phyloP scores from a whole-genome alignment of 2,329 filamentous ascomycete genomes.

The Pyrenochaeta sp. region DNA sequence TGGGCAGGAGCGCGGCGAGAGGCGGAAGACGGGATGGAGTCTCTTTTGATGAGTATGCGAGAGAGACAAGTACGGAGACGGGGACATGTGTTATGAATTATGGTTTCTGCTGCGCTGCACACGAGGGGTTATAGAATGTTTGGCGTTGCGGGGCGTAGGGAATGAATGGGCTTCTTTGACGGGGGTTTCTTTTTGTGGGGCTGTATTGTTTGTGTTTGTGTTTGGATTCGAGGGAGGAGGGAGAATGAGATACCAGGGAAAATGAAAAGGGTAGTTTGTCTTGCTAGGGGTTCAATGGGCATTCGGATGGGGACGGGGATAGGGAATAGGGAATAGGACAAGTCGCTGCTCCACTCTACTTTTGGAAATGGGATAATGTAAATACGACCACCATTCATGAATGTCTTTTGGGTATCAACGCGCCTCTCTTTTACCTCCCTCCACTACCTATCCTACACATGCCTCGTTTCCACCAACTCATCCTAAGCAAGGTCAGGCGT shows the following conservation, averaged over 20 bases:
- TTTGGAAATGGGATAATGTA: neutral
- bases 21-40: conserved; percentile 41
- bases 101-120: too few relatives aligned
- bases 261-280: conserved; percentile 13
- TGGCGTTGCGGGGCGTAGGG: conserved; percentile 26
- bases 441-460: too few relatives aligned
- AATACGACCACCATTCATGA: conserved; percentile 3
- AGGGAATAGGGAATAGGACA: conserved; percentile 9
- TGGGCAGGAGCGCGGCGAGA: conserved; percentile 27
- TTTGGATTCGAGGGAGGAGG: too few relatives aligned
- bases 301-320: too few relatives aligned
- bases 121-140: conserved; percentile 26
- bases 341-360: conserved; percentile 3
- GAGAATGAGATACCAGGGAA: conserved; percentile 18
- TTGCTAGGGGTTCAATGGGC: too few relatives aligned
- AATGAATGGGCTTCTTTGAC: too few relatives aligned
- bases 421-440: too few relatives aligned
- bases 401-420: too few relatives aligned
- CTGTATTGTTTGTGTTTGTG: too few relatives aligned
- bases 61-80: neutral
- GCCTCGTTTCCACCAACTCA: too few relatives aligned
- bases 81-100: conserved; percentile 6
- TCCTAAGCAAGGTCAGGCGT: too few relatives aligned
- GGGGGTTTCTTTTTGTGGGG: too few relatives aligned
- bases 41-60: conserved; percentile 30